These are phyloP conservation scores for Meyerozyma smithsonii DNA, from an alignment of 1,139 yeast genomes.

Conservation along the genomic window DNA sequence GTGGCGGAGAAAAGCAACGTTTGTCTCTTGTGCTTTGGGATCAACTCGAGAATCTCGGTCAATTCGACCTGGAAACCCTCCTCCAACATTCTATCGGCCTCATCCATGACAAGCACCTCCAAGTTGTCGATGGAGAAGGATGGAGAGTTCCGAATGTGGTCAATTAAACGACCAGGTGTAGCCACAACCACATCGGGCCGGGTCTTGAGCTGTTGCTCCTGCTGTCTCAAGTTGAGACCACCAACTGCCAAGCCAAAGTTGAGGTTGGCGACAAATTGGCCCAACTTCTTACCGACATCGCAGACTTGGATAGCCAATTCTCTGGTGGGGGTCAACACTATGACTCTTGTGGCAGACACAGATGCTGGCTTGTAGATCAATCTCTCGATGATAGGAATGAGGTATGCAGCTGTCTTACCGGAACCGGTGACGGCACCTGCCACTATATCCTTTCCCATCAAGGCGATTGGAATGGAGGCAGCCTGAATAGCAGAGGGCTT, in stretches of 20 bases:
- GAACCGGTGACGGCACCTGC: conserved; percentile 99
- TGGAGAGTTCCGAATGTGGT: conserved; percentile 92
- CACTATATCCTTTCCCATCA: conserved; percentile 88
- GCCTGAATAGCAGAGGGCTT: conserved; percentile 93
- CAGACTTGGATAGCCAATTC: conserved; percentile 95
- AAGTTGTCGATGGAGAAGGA: conserved; percentile 86
- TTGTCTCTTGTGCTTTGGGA: conserved; percentile 85
- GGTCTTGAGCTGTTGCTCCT: conserved; percentile 85
- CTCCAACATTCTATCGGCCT: conserved; percentile 98
- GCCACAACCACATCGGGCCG: conserved; percentile 97
- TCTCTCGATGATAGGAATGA: conserved; percentile 94
- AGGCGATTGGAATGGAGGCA: conserved; percentile 88
- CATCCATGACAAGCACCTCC: conserved; percentile 90
- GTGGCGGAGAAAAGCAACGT: conserved; percentile 95
- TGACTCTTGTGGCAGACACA: conserved; percentile 81
- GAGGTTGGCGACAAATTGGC: conserved; percentile 68
- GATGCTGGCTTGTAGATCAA: conserved; percentile 82
- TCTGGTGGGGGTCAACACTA: conserved; percentile 92
- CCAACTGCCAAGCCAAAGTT: conserved; percentile 94
- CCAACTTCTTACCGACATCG: conserved; percentile 86
- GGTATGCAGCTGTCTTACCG: conserved; percentile 97
- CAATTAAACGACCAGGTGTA: conserved; percentile 95
- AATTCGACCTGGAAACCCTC: conserved; percentile 97
- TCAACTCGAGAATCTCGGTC: conserved; percentile 77
- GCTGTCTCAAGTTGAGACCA: conserved; percentile 91